These are phyloP conservation scores for Microthlaspi erraticum DNA, from an alignment of 345 rosid genomes.

Conservation along the genomic window DNA sequence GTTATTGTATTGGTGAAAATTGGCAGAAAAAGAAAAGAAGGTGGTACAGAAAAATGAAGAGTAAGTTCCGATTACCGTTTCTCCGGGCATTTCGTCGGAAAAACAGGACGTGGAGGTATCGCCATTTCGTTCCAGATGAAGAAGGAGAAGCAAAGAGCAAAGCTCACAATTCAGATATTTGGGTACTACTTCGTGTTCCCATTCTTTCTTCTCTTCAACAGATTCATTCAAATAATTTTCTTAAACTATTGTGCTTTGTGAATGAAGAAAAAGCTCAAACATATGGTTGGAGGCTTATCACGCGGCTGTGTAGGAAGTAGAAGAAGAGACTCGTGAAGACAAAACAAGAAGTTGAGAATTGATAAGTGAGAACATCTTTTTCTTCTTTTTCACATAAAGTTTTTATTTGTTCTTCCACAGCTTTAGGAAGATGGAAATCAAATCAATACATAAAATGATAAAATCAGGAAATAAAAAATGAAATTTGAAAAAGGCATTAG, in stretches of 20 bases:
- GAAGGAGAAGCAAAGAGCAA: slow-evolving; percentile 36
- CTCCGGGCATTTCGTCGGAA: slow-evolving; percentile 27
- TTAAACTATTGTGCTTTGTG: neutral
- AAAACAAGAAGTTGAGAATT: neutral
- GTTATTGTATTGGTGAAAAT: neutral
- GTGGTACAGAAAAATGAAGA: slow-evolving; percentile 35
- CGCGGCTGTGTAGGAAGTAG: slow-evolving; percentile 37
- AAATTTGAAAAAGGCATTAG: slow-evolving; percentile 24
- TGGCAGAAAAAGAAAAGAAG: slow-evolving; percentile 34
- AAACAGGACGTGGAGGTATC: slow-evolving; percentile 29
- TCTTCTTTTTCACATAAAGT: slow-evolving; percentile 6
- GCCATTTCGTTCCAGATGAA: slow-evolving; percentile 35
- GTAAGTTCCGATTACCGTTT: slow-evolving; percentile 34
- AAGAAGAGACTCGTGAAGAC: slow-evolving; percentile 34
- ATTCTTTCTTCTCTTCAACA: neutral
- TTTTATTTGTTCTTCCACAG: slow-evolving; percentile 28
- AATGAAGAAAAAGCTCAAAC: slow-evolving; percentile 37
- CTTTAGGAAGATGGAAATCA: slow-evolving; percentile 29
- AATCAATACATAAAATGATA: slow-evolving; percentile 29
- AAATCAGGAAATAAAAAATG: slow-evolving; percentile 7
- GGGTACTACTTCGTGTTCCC: slow-evolving; percentile 28
- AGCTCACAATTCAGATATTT: slow-evolving; percentile 22
- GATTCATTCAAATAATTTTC: no score
- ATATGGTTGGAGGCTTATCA: slow-evolving; percentile 38
- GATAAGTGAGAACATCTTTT: neutral